Base-by-base conservation (phyloP, 2,329 filamentous ascomycete genomes). In the Claviceps digitariae region DNA sequence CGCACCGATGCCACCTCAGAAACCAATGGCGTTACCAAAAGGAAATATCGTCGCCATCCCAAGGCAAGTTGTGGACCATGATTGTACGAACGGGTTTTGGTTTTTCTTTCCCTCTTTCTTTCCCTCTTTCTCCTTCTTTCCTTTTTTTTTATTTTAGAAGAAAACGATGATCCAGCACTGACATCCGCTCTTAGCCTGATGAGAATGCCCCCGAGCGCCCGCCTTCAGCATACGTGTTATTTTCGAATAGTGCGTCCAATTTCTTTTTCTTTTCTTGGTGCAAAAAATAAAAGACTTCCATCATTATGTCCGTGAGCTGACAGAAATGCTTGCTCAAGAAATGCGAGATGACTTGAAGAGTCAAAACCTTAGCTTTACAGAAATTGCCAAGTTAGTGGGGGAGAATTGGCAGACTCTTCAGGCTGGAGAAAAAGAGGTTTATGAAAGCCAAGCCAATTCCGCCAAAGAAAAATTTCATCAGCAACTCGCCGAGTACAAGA, bases 191-290 rank as follows among this genome's bases (percentile, higher is more conserved):
- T 1, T 25, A 88, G 81, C 75, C 86, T 3, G 87, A 93, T 60
- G 84, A 89, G 55, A 82, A 87, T 69, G 87, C 87, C 0, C 87
- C 87, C 1, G 86, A 90, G 62, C 76, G 87, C 25, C 86, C 87
- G 1, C 85, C 86, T 0, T 91, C 87, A 4, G 87, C 87, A 50
- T 91, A 91, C 68, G 87, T 91, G 13, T 78, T 91, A 17, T 93
- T 93, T 63, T 90, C 87, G 0, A 91, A 91, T 61, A 87, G 84
- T 87, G 67, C 72, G 83, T 74, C 34, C 7, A 20, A 47, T 12
- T 29, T 15, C 20, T n/a, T 36, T 8, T 25, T 15, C 40, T 21
- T 41, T 10, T 12, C n/a, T 41, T 21, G 27, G 31, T 13, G 31
- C 31, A 34, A 34, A 34, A 34, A 38, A 21, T 10, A 25, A 12